Conservation (phyloP, 2,329 filamentous ascomycete genomes). For the Colletotrichum sp. region DNA sequence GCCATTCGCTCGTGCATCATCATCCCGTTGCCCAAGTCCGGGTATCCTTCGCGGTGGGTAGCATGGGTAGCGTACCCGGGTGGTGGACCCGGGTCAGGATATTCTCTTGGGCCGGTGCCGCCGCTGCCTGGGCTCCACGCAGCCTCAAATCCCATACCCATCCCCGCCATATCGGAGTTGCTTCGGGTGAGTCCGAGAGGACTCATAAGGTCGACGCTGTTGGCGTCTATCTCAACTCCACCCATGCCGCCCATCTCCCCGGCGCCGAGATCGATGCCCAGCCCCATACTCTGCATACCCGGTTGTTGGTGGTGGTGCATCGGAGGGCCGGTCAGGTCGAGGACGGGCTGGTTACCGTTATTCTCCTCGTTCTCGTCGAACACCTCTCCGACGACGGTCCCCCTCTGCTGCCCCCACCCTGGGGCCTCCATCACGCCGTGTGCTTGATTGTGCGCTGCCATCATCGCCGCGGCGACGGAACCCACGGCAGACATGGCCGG, state of each 20-base stretch:
- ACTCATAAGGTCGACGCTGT: conserved; percentile 18
- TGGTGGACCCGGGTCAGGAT: neutral
- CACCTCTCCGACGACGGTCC: conserved; percentile 8
- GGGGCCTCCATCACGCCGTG: neutral
- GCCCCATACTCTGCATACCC: neutral
- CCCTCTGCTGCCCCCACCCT: conserved; percentile 8
- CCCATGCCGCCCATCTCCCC: neutral
- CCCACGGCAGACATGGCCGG: conserved; percentile 27
- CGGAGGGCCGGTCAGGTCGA: neutral
- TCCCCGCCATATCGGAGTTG: conserved; percentile 16
- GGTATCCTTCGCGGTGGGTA: neutral
- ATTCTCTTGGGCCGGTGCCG: conserved; percentile 10
- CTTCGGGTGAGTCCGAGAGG: conserved; percentile 16
- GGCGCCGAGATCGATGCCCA: neutral
- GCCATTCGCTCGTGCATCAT: conserved; percentile 7
- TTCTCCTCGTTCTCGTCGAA: conserved; percentile 14
- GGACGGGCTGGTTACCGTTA: neutral
- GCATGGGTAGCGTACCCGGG: neutral
- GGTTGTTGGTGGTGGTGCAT: neutral
- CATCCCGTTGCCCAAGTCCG: neutral
- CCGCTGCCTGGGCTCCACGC: conserved; percentile 18
- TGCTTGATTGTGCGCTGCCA: neutral
- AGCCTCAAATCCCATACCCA: conserved; percentile 17
- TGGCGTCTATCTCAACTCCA: conserved; percentile 10
- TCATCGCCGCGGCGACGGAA: neutral